Base-by-base conservation (phyloP, 2,329 filamentous ascomycete genomes). In the Phialocephala subalpina region DNA sequence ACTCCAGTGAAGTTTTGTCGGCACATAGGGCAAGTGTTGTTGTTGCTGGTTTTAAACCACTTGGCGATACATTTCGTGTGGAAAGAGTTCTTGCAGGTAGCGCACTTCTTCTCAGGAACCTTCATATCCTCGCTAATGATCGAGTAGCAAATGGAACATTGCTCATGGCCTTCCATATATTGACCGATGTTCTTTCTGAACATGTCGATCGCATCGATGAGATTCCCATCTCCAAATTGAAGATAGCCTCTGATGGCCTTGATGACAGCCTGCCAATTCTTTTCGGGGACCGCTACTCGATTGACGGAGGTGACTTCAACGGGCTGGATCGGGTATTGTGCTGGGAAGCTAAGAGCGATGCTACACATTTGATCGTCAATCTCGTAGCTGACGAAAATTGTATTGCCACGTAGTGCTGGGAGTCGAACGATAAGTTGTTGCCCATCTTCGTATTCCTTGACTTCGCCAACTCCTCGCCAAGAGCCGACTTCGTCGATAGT, bases 141-240 rank as follows among this genome's bases (percentile, higher is more conserved):
- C 66, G 90, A 94, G 82, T 98, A 98, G 82, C 95, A 98, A 76
- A 98, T 98, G 11, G 96, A 93, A 76, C 96, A 99, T 79, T 99
- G 96, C 22, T 87, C 92, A 79, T 98, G 94, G 40, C 94, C 96
- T 81, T 97, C 96, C 70, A 99, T 85, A 3, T 93, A 92, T 1
- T 93, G 93, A 16, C 90, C 87, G 14, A 99, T 90, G 77, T 98
- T 98, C 69, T 90, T 88, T 69, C 92, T 89, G 84, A 97, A 98
- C 9, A 93, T 90, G 14, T 90, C 84, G 35, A 99, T 82, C 1
- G 94, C 96, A 72, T 98, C 95, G 62, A 94, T 91, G 64, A 99
- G 87, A 76, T 87, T 92, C 62, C 94, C 94, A 74, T 96, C 95
- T 5, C 8, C 14, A 76, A 98, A 97, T 49, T 93, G 95, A 73